Percentiles rank a stretch among this genome's conserved stretches.
Evolutionary conservation across 2,329 filamentous ascomycete species (phyloP).

Genomic region (Trichoderma sp.): DNA sequence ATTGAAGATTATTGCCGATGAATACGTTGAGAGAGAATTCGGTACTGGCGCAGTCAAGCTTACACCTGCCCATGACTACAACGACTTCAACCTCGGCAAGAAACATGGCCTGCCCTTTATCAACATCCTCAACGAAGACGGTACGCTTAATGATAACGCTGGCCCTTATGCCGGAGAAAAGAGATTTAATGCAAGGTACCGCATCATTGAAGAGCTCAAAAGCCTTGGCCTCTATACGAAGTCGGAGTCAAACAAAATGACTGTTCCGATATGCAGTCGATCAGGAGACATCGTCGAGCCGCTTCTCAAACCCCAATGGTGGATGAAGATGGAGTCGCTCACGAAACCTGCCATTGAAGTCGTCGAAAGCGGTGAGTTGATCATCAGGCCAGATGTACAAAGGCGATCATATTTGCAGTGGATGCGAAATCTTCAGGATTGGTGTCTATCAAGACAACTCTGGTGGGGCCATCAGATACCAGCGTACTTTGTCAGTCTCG

Average conservation of each 20-base stretch:
- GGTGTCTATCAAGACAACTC: conserved; percentile 83
- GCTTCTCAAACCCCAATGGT: conserved; percentile 89
- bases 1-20: conserved; percentile 76
- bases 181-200: conserved; percentile 82
- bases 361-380: conserved; percentile 73
- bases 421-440: conserved; percentile 79
- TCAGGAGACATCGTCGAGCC: conserved; percentile 88
- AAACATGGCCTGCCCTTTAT: conserved; percentile 78
- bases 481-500: conserved; percentile 75
- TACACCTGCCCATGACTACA: conserved; percentile 84
- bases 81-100: conserved; percentile 79
- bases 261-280: conserved; percentile 74
- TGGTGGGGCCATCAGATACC: conserved; percentile 92
- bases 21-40: conserved; percentile 81
- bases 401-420: conserved; percentile 78
- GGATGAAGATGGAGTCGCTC: conserved; percentile 82
- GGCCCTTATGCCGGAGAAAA: conserved; percentile 79
- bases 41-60: conserved; percentile 92
- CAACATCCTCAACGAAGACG: conserved; percentile 84
- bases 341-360: conserved; percentile 72
- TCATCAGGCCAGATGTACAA: conserved; percentile 73
- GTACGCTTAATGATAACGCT: conserved; percentile 75
- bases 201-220: conserved; percentile 75
- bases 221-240: conserved; percentile 79
- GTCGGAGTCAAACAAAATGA: conserved; percentile 87